A percentile compares a stretch with the other conserved stretches of the same genome.
phyloP scores from a whole-genome alignment of 768 basidiomycete species.

The Trichaptum fuscoviolaceum region DNA sequence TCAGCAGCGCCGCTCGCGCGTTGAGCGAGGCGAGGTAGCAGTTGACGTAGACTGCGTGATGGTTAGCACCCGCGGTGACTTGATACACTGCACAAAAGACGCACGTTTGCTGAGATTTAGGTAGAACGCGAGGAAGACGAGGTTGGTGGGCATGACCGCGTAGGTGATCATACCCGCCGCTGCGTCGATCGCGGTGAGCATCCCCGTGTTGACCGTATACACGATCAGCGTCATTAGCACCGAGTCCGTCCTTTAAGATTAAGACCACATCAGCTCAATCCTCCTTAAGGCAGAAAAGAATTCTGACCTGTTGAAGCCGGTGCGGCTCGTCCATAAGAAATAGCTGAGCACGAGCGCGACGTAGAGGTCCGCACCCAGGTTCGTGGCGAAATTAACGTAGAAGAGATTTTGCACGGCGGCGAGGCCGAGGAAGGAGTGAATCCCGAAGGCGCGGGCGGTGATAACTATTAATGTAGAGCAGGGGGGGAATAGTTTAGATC shows the following conservation, averaged over 20 bases:
- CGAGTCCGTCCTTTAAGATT: constrained; percentile 40
- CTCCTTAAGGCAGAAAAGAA: neutral
- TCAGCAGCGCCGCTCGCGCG: constrained; percentile 36
- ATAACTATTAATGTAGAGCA: neutral
- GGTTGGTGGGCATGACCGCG: constrained; percentile 47
- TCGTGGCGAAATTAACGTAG: constrained; percentile 47
- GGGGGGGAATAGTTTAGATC: neutral
- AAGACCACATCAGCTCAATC: neutral
- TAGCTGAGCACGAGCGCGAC: constrained; percentile 46
- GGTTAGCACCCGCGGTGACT: neutral
- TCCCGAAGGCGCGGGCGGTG: neutral
- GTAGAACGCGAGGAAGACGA: constrained; percentile 36
- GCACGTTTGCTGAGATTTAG: constrained; percentile 48
- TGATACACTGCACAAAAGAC: constrained; percentile 16
- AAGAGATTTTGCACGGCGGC: constrained; percentile 24
- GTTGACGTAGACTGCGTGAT: constrained; percentile 45
- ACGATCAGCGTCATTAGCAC: constrained; percentile 42
- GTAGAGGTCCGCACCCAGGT: constrained; percentile 45
- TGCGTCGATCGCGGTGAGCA: constrained; percentile 40
- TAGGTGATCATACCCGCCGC: constrained; percentile 41
- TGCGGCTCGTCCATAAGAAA: constrained; percentile 42
- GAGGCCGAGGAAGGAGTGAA: neutral
- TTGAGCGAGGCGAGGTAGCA: constrained; percentile 53
- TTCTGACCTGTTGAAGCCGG: constrained; percentile 44
- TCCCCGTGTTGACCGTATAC: constrained; percentile 53